Evolutionary conservation across 2,329 filamentous ascomycete species (phyloP).

Genomic region (Erysiphe neolycopersici): DNA sequence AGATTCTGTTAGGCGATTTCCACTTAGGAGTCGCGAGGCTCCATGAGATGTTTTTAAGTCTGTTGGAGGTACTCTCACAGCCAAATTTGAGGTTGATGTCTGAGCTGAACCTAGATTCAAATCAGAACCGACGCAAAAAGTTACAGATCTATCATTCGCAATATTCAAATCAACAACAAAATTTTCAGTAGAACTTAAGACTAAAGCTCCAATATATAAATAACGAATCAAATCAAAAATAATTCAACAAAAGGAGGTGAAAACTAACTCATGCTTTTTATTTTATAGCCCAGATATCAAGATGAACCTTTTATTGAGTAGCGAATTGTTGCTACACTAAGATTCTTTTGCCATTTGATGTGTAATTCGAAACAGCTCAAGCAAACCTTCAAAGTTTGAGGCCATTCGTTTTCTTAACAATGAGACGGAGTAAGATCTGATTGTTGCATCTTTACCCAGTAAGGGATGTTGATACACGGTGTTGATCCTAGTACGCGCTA

Average conservation of each 20-base stretch:
- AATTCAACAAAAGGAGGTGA: neutral
- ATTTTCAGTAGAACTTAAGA: constrained; percentile 1
- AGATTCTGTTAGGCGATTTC: constrained; percentile 22
- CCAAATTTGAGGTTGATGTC: constrained; percentile 4
- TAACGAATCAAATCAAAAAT: neutral
- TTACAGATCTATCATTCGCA: constrained; percentile 11
- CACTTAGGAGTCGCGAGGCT: constrained; percentile 9
- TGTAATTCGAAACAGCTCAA: neutral
- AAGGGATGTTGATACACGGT: too few relatives aligned
- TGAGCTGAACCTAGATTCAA: constrained; percentile 6
- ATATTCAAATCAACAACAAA: constrained; percentile 9
- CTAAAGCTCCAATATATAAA: neutral
- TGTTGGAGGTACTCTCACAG: constrained; percentile 3
- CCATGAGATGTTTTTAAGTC: constrained; percentile 8
- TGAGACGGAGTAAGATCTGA: too few relatives aligned
- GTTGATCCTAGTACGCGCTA: too few relatives aligned
- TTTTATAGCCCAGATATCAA: neutral
- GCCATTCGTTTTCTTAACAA: too few relatives aligned
- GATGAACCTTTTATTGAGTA: neutral
- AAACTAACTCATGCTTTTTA: neutral
- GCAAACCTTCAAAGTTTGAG: too few relatives aligned
- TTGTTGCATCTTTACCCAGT: too few relatives aligned
- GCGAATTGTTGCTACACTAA: neutral
- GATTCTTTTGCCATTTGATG: neutral
- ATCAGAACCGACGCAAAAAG: constrained; percentile 5